Evolutionary conservation across 1,139 yeast genomes (phyloP).

Genomic region (Suzukiozyma palmioleophila): DNA sequence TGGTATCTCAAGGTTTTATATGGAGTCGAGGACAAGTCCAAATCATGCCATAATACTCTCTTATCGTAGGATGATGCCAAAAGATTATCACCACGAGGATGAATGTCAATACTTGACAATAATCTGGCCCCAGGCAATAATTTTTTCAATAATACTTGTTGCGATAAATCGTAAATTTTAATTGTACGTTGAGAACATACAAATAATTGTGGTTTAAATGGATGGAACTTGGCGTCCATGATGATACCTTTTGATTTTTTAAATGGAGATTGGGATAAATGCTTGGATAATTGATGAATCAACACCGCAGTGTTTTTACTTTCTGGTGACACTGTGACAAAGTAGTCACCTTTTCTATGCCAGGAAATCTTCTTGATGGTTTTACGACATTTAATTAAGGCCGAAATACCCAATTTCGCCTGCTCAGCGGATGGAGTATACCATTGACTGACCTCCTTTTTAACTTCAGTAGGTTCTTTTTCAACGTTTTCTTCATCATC

Average conservation of each 20-base stretch:
- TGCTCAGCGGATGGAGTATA: constrained; percentile 69
- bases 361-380: constrained; percentile 81
- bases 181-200: constrained; percentile 93
- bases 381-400: constrained; percentile 63
- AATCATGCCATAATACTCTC: constrained; percentile 95
- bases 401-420: constrained; percentile 63
- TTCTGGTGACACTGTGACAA: constrained; percentile 90
- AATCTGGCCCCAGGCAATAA: constrained; percentile 94
- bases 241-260: constrained; percentile 88
- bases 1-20: constrained; percentile 94
- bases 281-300: constrained; percentile 92
- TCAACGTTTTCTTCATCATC: constrained; percentile 31
- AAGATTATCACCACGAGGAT: constrained; percentile 93
- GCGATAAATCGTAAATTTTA: constrained; percentile 84
- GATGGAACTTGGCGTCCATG: constrained; percentile 96
- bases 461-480: constrained; percentile 28
- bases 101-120: constrained; percentile 88
- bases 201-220: constrained; percentile 88
- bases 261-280: constrained; percentile 96
- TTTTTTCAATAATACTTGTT: constrained; percentile 78
- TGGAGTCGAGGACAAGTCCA: constrained; percentile 85
- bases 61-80: constrained; percentile 92
- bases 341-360: constrained; percentile 98
- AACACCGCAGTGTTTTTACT: constrained; percentile 85
- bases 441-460: constrained; percentile 76